Conservation (phyloP, 2,329 filamentous ascomycete species). For the Botrytis pseudocinerea region DNA sequence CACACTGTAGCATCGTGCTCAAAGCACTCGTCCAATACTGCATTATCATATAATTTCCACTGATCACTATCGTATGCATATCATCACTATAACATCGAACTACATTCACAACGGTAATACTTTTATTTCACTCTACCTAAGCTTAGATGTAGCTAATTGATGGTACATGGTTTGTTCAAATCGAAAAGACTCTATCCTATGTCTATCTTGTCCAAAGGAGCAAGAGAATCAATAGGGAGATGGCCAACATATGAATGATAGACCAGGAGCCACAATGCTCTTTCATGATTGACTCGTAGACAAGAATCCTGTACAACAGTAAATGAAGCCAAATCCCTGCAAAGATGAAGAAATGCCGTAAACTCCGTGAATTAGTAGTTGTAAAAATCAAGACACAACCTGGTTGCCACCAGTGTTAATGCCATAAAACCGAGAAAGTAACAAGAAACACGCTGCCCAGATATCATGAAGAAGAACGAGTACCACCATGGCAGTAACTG, state of each 20-base stretch:
- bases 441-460: background rate
- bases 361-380: slow-evolving; percentile 16
- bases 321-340: slow-evolving; percentile 24
- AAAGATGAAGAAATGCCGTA: slow-evolving; percentile 20
- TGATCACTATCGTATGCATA: background rate
- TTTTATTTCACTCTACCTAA: slow-evolving; percentile 20
- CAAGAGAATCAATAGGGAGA: slow-evolving; percentile 27
- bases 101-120: background rate
- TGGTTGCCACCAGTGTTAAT: background rate
- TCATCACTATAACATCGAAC: background rate
- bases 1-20: background rate
- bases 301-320: slow-evolving; percentile 22
- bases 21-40: background rate
- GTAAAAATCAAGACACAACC: slow-evolving; percentile 17
- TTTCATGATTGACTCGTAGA: slow-evolving; percentile 20
- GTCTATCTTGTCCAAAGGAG: slow-evolving; percentile 28
- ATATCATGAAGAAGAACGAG: slow-evolving; percentile 6
- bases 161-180: slow-evolving; percentile 23
- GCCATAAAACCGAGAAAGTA: slow-evolving; percentile 6
- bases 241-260: slow-evolving; percentile 9
- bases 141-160: slow-evolving; percentile 23
- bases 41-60: background rate
- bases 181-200: slow-evolving; percentile 25
- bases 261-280: slow-evolving; percentile 22
- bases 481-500: slow-evolving; percentile 3